phyloP scores from a whole-genome alignment of 805 yeast genomes.

The Wickerhamiella kazuoi region DNA sequence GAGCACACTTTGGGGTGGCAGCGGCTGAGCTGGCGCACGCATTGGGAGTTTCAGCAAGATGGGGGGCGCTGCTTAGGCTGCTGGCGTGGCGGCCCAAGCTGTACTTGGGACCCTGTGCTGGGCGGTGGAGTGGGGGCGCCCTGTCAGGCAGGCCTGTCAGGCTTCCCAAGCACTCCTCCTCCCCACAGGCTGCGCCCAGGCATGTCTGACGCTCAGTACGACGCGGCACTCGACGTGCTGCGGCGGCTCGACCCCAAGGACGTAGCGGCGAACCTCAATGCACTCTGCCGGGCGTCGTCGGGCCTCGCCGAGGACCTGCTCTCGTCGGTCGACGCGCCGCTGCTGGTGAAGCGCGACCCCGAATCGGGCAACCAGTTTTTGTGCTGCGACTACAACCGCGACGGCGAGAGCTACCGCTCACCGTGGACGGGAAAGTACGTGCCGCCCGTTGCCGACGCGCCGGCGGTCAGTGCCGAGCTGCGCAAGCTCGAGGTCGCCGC shows the following conservation, averaged over 20 bases:
- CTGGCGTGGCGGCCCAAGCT: too few relatives aligned
- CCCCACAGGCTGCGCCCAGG: too few relatives aligned
- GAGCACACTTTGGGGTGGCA: too few relatives aligned
- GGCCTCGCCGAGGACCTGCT: constrained; percentile 73
- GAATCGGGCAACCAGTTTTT: constrained; percentile 49
- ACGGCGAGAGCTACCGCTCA: constrained; percentile 78
- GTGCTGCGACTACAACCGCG: constrained; percentile 88
- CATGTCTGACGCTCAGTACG: constrained; percentile 35
- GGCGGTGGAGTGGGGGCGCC: too few relatives aligned
- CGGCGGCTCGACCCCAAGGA: constrained; percentile 58
- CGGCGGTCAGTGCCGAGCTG: constrained; percentile 49
- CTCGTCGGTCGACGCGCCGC: constrained; percentile 75
- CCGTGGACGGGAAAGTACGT: constrained; percentile 76
- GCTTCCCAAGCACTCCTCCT: too few relatives aligned
- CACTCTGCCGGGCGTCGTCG: constrained; percentile 36
- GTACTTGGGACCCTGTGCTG: too few relatives aligned
- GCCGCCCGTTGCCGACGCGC: constrained; percentile 33
- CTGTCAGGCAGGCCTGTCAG: too few relatives aligned
- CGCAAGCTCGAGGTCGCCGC: constrained; percentile 64
- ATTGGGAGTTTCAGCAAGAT: too few relatives aligned
- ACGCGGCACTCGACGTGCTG: constrained; percentile 62
- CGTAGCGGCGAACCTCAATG: constrained; percentile 29
- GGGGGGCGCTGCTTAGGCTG: too few relatives aligned
- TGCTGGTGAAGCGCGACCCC: constrained; percentile 34
- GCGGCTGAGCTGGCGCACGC: too few relatives aligned